phyloP scores from a whole-genome alignment of 2,329 filamentous ascomycete species.

The Coniochaeta sp. region DNA sequence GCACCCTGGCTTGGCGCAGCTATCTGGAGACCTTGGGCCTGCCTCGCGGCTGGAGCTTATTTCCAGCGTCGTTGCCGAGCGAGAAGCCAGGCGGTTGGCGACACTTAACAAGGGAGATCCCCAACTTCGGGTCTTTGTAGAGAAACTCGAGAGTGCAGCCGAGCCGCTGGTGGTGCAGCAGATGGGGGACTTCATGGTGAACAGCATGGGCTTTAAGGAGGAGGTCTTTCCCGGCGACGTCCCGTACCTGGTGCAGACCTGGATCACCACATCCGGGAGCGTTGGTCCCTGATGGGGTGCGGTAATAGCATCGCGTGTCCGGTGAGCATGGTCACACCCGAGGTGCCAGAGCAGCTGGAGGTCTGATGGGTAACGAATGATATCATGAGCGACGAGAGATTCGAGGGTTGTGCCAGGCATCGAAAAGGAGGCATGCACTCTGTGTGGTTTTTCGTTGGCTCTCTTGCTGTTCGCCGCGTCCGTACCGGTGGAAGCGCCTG shows the following conservation, averaged over 20 bases:
- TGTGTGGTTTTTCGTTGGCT: not conserved
- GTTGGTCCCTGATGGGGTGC: conserved; percentile 2
- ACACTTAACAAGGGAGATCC: conserved; percentile 31
- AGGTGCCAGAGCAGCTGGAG: not conserved
- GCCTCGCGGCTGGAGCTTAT: conserved; percentile 41
- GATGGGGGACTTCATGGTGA: conserved; percentile 14
- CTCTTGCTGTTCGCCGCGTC: not conserved
- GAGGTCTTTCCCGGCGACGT: conserved; percentile 17
- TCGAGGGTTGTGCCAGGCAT: not conserved
- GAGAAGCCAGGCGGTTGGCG: conserved; percentile 47
- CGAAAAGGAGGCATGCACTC: not conserved
- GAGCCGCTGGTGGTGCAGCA: conserved; percentile 10
- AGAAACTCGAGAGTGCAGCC: conserved; percentile 9
- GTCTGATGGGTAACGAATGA: not conserved
- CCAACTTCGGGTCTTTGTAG: conserved; percentile 9
- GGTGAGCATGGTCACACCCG: not conserved
- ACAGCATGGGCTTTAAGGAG: conserved; percentile 20
- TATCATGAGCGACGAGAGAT: not conserved
- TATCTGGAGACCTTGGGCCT: conserved; percentile 41
- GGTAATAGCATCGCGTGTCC: not conserved
- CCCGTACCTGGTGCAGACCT: conserved; percentile 17
- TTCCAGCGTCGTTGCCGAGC: conserved; percentile 43
- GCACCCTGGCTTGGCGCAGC: conserved; percentile 45
- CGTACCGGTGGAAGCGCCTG: conserved; percentile 4
- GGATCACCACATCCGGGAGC: conserved; percentile 9